phyloP scores from a whole-genome alignment of 371 early-diverging fungal genomes.

The Mucor saturninus region DNA sequence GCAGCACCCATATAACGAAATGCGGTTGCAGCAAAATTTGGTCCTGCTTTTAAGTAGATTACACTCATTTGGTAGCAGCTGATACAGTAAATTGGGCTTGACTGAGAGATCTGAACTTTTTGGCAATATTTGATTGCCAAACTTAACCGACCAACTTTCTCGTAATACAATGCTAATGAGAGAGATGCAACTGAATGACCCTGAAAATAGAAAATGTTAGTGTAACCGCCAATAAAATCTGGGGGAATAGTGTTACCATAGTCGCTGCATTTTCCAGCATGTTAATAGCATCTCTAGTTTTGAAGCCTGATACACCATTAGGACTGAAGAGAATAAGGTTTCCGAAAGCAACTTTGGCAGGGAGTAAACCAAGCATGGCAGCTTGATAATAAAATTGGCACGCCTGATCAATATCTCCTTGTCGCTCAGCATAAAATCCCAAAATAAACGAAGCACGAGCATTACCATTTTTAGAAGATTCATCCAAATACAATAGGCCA shows the following conservation, averaged over 20 bases:
- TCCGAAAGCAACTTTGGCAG: constrained; percentile 27
- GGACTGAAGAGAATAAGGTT: constrained; percentile 6
- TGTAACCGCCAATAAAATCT: constrained; percentile 1
- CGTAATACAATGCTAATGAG: constrained; percentile 21
- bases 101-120: constrained; percentile 1
- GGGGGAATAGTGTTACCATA: constrained; percentile 15
- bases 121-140: constrained; percentile 10
- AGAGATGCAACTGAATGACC: constrained; percentile 26
- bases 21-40: constrained; percentile 6
- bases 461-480: constrained; percentile 23
- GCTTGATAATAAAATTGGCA: constrained; percentile 18
- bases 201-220: constrained; percentile 15
- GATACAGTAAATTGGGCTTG: constrained; percentile 23
- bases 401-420: constrained; percentile 17
- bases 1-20: constrained; percentile 15
- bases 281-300: constrained; percentile 12
- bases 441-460: constrained; percentile 19
- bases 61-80: constrained; percentile 18
- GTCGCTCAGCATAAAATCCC: constrained; percentile 20
- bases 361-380: background rate
- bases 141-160: constrained; percentile 9
- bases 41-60: constrained; percentile 21
- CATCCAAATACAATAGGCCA: constrained; percentile 16
- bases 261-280: constrained; percentile 15
- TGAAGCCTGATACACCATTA: background rate